A percentile compares a stretch with the other conserved stretches of the same genome.
Evolutionary conservation across 2,329 filamentous ascomycete species (phyloP).

Genomic region (Aspergillus nomiae): DNA sequence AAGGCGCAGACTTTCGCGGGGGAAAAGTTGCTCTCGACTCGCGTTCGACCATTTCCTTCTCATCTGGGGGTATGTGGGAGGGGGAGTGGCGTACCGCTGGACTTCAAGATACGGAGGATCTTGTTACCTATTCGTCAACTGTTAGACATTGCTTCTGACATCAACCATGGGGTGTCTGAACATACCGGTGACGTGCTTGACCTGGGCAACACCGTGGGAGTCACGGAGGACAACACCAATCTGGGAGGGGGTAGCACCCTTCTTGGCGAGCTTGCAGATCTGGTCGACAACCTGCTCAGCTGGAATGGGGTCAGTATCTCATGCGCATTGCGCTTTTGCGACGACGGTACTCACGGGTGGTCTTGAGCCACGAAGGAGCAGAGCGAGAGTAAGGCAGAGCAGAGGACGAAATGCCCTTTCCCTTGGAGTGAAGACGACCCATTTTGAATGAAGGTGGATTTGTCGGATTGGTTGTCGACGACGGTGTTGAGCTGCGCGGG

Average conservation of each 20-base stretch:
- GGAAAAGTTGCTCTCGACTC: background rate
- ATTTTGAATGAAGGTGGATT: conserved; percentile 34
- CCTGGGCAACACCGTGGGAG: conserved; percentile 96
- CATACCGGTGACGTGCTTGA: conserved; percentile 95
- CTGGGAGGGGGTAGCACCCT: conserved; percentile 97
- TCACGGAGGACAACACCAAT: conserved; percentile 99
- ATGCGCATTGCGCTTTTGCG: background rate
- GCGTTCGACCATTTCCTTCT: conserved; percentile 17
- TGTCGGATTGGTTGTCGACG: conserved; percentile 31
- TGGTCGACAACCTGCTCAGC: conserved; percentile 96
- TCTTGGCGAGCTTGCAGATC: conserved; percentile 98
- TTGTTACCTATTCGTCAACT: conserved; percentile 78
- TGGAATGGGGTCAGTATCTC: background rate
- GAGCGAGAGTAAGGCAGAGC: conserved; percentile 96
- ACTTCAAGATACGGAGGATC: conserved; percentile 99
- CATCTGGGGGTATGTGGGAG: conserved; percentile 24
- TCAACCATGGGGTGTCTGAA: background rate
- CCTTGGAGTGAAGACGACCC: conserved; percentile 96
- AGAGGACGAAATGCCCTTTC: conserved; percentile 97
- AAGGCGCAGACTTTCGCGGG: background rate
- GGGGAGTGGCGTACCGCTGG: conserved; percentile 71
- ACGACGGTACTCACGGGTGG: conserved; percentile 60
- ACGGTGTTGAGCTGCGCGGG: conserved; percentile 19
- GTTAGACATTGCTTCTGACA: conserved; percentile 38
- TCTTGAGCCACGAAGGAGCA: conserved; percentile 95